phyloP scores from a whole-genome alignment of 2,329 filamentous ascomycete genomes.

The Trichoderma koningii region DNA sequence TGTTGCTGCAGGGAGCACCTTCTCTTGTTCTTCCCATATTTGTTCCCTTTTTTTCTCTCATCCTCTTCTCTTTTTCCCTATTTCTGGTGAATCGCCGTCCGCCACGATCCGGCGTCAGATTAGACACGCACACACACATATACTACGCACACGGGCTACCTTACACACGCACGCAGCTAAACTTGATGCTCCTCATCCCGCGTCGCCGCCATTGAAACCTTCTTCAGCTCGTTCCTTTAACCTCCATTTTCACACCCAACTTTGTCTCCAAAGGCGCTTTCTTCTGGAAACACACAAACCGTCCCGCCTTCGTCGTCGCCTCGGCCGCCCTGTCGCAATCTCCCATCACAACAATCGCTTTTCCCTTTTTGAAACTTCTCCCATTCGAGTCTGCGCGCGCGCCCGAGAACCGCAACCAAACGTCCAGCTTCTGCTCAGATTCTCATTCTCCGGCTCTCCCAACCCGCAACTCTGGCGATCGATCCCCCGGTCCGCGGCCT shows the following conservation, averaged over 20 bases:
- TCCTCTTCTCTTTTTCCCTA: neutral
- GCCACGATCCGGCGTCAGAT: constrained; percentile 22
- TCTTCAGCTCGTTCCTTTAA: constrained; percentile 26
- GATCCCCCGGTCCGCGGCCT: constrained; percentile 1
- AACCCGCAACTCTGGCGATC: neutral
- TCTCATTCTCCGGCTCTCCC: neutral
- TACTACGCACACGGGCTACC: neutral
- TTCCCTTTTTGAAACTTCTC: constrained; percentile 13
- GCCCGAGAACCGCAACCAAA: neutral
- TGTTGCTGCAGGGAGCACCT: constrained; percentile 24
- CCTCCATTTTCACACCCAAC: neutral
- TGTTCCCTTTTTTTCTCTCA: neutral
- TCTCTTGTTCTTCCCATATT: constrained; percentile 21
- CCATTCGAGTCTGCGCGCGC: constrained; percentile 12
- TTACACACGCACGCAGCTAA: neutral
- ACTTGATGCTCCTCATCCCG: constrained; percentile 13
- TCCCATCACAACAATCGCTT: constrained; percentile 13
- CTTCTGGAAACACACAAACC: constrained; percentile 3
- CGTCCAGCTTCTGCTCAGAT: neutral
- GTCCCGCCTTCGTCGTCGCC: constrained; percentile 20
- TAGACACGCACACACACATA: neutral
- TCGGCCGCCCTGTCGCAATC: constrained; percentile 27
- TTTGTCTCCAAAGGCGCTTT: neutral
- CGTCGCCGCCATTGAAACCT: constrained; percentile 22
- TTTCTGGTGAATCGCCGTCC: neutral